These are phyloP conservation scores for Setaria italica DNA, from an alignment of 202 grass and related monocot genomes.

Conservation along the genomic window DNA sequence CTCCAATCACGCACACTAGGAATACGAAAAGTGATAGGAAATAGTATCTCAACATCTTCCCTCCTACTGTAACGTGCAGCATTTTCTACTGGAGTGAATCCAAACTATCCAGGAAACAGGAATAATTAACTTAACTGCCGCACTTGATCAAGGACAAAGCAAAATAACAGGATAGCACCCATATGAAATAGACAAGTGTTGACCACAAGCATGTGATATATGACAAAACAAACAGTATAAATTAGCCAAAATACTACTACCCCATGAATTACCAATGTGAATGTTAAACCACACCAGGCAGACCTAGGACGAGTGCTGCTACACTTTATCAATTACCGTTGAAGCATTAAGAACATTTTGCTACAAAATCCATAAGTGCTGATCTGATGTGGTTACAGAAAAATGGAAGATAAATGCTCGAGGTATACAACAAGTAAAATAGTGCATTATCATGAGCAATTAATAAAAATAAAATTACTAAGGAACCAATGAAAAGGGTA, in stretches of 20 bases:
- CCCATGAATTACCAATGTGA: neutral
- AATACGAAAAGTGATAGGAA: conserved; percentile 27
- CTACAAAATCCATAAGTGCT: neutral
- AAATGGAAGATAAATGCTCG: neutral
- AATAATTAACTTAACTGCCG: neutral
- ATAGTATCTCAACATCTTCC: conserved; percentile 31
- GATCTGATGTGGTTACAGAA: neutral
- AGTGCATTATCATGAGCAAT: neutral
- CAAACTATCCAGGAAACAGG: neutral
- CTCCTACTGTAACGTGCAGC: neutral
- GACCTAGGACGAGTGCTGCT: neutral
- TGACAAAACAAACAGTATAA: neutral
- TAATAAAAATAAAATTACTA: neutral
- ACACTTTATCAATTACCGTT: neutral
- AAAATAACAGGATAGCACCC: neutral
- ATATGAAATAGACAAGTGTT: neutral
- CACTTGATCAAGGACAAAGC: neutral
- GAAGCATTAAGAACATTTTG: neutral
- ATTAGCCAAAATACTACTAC: neutral
- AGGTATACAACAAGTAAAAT: neutral
- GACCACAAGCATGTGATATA: neutral
- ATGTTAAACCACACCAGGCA: neutral
- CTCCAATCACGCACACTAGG: conserved; percentile 13
- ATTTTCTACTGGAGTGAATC: conserved; percentile 14
- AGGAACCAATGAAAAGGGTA: neutral